Conservation (phyloP, 257 asterid genomes). For the Penstemon newberryi region DNA sequence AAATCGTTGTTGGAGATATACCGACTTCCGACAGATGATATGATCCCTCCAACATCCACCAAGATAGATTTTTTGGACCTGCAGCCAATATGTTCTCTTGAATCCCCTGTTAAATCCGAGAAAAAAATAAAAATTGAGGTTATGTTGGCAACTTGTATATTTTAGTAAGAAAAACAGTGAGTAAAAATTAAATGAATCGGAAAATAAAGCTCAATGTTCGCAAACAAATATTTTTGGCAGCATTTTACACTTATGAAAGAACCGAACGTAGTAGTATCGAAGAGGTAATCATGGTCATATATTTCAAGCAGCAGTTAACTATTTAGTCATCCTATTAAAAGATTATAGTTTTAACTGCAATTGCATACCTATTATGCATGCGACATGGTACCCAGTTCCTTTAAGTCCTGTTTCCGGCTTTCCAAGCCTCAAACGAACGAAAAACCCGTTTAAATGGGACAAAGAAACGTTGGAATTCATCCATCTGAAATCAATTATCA, state of each 20-base stretch:
- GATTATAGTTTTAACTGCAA: too few species aligned
- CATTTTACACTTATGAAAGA: too few species aligned
- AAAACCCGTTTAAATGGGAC: conserved; percentile 54
- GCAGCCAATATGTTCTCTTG: conserved; percentile 29
- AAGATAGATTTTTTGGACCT: conserved; percentile 42
- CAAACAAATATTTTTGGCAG: too few species aligned
- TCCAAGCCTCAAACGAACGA: conserved; percentile 63
- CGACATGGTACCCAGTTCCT: conserved; percentile 62
- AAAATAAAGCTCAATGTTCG: too few species aligned
- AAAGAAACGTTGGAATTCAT: conserved; percentile 41
- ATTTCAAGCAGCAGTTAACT: background rate
- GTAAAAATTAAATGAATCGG: background rate
- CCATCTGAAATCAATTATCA: conserved; percentile 45
- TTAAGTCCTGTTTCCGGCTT: conserved; percentile 54
- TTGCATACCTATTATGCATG: conserved; percentile 58
- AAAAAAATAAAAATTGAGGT: background rate
- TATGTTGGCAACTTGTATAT: too few species aligned
- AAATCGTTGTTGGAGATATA: conserved; percentile 77
- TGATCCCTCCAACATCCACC: conserved; percentile 68
- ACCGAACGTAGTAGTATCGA: too few species aligned
- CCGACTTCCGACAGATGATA: conserved; percentile 60
- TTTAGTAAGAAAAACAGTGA: background rate
- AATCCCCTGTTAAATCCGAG: conserved; percentile 31
- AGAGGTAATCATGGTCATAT: background rate
- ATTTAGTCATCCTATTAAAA: too few species aligned